phyloP scores from a whole-genome alignment of 2,329 filamentous ascomycete species.

The Macrophomina pseudophaseolina region DNA sequence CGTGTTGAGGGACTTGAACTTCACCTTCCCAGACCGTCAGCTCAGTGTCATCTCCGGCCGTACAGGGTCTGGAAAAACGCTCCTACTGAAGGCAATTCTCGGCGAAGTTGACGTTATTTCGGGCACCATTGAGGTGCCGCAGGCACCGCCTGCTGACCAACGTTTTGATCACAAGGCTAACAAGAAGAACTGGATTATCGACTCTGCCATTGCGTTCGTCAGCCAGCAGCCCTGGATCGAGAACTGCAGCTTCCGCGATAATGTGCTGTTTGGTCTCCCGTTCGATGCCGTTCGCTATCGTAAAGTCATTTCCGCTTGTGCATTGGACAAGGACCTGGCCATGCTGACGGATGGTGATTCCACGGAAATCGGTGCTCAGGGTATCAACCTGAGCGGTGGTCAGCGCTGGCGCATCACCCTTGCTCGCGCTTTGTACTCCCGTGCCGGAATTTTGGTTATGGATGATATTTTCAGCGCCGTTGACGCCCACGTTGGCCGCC shows the following conservation, averaged over 20 bases:
- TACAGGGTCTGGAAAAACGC: conserved; percentile 78
- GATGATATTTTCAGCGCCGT: conserved; percentile 82
- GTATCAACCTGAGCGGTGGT: conserved; percentile 82
- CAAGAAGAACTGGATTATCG: conserved; percentile 67
- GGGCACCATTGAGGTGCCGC: conserved; percentile 62
- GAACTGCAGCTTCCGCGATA: conserved; percentile 77
- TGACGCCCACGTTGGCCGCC: conserved; percentile 68
- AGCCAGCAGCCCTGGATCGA: conserved; percentile 73
- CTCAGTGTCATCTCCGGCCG: conserved; percentile 77
- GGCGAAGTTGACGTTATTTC: conserved; percentile 74
- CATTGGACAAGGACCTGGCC: conserved; percentile 74
- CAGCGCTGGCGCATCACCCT: conserved; percentile 53
- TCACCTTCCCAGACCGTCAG: conserved; percentile 71
- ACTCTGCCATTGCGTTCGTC: conserved; percentile 73
- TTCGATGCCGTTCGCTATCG: conserved; percentile 71
- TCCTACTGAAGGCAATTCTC: conserved; percentile 74
- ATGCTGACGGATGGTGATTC: conserved; percentile 77
- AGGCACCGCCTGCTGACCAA: conserved; percentile 43
- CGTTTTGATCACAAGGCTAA: conserved; percentile 68
- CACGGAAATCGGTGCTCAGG: conserved; percentile 83
- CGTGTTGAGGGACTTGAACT: conserved; percentile 66
- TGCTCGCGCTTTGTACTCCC: conserved; percentile 66
- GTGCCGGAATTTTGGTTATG: conserved; percentile 75
- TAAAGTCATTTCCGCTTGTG: conserved; percentile 73
- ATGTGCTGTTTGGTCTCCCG: conserved; percentile 78